Evolutionary conservation across 2,329 filamentous ascomycete species (phyloP), one percentile per base, ranked within the genome.

Genomic region (Hortaea werneckii): DNA sequence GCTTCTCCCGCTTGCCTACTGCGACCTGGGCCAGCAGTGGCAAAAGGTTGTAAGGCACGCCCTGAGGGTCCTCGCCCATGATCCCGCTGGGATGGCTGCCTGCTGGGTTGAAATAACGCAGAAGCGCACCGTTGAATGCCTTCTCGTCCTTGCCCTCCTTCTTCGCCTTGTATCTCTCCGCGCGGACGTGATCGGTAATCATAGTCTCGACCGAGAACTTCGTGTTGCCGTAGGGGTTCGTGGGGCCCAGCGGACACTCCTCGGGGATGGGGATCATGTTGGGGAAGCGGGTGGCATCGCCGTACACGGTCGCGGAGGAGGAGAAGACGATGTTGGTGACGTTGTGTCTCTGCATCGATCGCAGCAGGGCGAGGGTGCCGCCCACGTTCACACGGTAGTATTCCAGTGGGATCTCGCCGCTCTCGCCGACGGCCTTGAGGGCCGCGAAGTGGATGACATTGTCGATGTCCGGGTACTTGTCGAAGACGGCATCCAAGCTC

Each of bases 191-290:
- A 68, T 98, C 92, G 56, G 83, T 88, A 66, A 98, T 95, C 67
- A 95, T 82, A 55, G 75, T 77, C 75, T 98, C 92, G 52, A 95
- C 88, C 57, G 83, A 85, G 61, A 86, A 83, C 75, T 98, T 98
- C 54, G 92, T 98, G 69, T 87, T 87, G 53, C 92, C 94, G 70
- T 98, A 98, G 27, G 90, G 88, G 76, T 96, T 98, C 56, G 92
- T 98, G 10, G 92, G 87, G 43, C 88, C 90, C 52, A 94, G 87
- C 50, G 94, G 92, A 77, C 92, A 98, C 68, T 86, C 76, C 73
- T 98, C 92, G 43, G 92, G 92, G 62, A 98, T 98, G 54, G 92
- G 92, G 55, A 98, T 98, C 92, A 98, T 98, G 76, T 94, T 84
- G 57, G 85, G 82, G 71, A 95, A 87, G 64, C 88, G 85, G 40